Evolutionary conservation across 2,329 filamentous ascomycete genomes (phyloP).

Genomic region (Parastagonospora avenae): DNA sequence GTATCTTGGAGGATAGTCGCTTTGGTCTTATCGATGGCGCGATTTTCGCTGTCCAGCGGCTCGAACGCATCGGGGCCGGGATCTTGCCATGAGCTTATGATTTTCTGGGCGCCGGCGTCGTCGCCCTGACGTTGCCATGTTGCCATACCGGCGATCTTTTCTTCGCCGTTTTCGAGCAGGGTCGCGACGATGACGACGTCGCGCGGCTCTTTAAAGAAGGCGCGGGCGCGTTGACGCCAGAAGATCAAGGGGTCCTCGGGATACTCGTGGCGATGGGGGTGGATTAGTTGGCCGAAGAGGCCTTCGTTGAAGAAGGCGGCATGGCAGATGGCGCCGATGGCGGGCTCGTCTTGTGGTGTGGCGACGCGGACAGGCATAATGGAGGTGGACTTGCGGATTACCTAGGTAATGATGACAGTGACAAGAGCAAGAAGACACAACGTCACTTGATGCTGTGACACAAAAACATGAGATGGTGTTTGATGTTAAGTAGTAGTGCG

Average conservation of each 20-base stretch:
- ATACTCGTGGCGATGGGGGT: constrained; percentile 31
- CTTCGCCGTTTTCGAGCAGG: constrained; percentile 1
- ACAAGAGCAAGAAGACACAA: not conserved
- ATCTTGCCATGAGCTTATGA: constrained; percentile 16
- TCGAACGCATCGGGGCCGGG: constrained; percentile 7
- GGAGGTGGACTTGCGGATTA: not conserved
- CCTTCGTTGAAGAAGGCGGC: constrained; percentile 39
- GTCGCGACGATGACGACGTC: constrained; percentile 18
- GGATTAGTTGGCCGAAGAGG: constrained; percentile 32
- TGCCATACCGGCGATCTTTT: constrained; percentile 24
- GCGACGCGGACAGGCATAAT: constrained; percentile 26
- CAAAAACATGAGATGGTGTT: not conserved
- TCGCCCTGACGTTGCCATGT: constrained; percentile 31
- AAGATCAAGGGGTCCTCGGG: constrained; percentile 30
- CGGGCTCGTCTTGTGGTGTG: constrained; percentile 18
- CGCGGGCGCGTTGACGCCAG: constrained; percentile 26
- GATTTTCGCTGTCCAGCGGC: constrained; percentile 16
- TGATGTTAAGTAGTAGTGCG: no score
- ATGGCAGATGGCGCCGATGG: constrained; percentile 23
- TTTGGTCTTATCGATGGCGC: constrained; percentile 26
- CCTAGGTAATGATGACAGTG: no score
- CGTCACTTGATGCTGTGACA: not conserved
- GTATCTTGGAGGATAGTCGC: constrained; percentile 15
- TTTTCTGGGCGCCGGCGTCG: constrained; percentile 15
- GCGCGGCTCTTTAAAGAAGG: constrained; percentile 17